phyloP scores from a whole-genome alignment of 2,329 filamentous ascomycete genomes.

The Phaeomoniella chlamydospora region DNA sequence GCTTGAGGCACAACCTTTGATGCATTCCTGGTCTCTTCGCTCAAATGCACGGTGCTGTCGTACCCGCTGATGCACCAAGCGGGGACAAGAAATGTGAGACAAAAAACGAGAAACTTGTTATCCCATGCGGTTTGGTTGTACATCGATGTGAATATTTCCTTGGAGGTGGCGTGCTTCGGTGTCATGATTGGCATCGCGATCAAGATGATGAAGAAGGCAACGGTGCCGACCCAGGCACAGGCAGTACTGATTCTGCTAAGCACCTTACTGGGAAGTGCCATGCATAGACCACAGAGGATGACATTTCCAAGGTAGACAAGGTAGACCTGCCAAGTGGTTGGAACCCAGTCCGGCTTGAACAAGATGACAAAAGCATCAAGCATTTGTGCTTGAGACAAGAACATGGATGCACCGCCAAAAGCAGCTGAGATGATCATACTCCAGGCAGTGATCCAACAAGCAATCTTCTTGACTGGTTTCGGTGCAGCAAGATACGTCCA shows the following conservation, averaged over 20 bases:
- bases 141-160: conserved; percentile 2
- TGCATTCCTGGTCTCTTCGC: conserved; percentile 2
- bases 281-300: background rate
- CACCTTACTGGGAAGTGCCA: conserved; percentile 2
- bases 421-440: conserved; percentile 2
- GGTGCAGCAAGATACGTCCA: conserved; percentile 17
- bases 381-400: conserved; percentile 4
- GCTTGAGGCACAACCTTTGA: conserved; percentile 1
- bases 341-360: conserved; percentile 2
- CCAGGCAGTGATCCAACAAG: conserved; percentile 3
- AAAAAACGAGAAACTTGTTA: conserved; percentile 1
- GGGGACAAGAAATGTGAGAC: conserved; percentile 2
- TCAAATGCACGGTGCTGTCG: conserved; percentile 1
- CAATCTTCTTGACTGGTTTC: conserved; percentile 3
- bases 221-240: conserved; percentile 2
- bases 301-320: conserved; percentile 2
- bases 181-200: conserved; percentile 2
- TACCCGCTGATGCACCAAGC: conserved; percentile 2
- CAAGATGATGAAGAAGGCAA: conserved; percentile 3
- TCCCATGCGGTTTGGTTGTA: conserved; percentile 2
- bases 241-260: conserved; percentile 1
- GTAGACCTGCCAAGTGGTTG: conserved; percentile 2
- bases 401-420: conserved; percentile 2
- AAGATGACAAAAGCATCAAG: conserved; percentile 2
- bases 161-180: conserved; percentile 1